Conservation (phyloP, 2,329 filamentous ascomycete genomes). For the Colletotrichum karsti region DNA sequence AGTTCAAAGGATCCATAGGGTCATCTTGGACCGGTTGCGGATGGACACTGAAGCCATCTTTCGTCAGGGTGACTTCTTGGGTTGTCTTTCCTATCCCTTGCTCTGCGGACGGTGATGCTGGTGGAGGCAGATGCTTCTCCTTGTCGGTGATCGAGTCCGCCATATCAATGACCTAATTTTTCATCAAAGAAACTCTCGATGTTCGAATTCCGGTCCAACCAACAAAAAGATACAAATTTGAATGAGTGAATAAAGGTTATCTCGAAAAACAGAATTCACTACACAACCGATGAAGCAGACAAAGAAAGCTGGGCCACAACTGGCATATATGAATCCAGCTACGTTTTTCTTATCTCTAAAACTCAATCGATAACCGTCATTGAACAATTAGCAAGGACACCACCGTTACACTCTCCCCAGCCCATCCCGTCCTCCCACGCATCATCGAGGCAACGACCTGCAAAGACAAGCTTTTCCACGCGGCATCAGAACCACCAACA, state of each 20-base stretch:
- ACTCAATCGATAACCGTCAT: neutral
- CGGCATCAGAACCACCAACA: neutral
- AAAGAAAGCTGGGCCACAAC: neutral
- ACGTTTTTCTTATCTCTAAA: neutral
- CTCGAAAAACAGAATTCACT: neutral
- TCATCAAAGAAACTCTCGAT: neutral
- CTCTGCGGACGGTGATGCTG: neutral
- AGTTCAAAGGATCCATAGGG: conserved; percentile 63
- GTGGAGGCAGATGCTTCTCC: neutral
- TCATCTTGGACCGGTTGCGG: conserved; percentile 45
- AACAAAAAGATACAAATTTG: neutral
- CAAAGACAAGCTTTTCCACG: conserved; percentile 14
- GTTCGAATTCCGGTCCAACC: neutral
- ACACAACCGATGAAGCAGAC: neutral
- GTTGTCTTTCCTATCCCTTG: conserved; percentile 13
- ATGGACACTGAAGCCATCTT: conserved; percentile 44
- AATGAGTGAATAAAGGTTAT: neutral
- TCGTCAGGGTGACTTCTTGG: conserved; percentile 29
- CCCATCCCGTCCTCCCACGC: conserved; percentile 6
- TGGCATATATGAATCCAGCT: neutral
- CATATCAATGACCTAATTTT: neutral
- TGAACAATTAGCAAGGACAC: neutral
- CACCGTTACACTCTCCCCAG: neutral
- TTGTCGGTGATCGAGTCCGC: conserved; percentile 17
- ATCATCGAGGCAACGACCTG: neutral